phyloP scores from a whole-genome alignment of 164 flowering plant genomes.

The Taxillus chinensis region DNA sequence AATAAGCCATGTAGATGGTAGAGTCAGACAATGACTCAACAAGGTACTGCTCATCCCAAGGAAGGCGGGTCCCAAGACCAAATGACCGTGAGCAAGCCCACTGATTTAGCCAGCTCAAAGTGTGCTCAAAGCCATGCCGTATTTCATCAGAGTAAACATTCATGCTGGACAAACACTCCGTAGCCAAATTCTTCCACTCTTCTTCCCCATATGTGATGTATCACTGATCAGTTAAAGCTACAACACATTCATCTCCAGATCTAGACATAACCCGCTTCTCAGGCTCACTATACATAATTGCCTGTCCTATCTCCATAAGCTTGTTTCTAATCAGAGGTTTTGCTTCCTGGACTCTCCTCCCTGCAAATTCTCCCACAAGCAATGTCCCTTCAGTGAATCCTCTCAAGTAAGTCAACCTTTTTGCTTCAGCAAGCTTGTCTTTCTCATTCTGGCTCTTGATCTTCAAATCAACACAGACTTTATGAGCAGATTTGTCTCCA shows the following conservation, averaged over 20 bases:
- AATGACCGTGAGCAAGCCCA: slow-evolving; percentile 88
- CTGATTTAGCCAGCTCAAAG: slow-evolving; percentile 73
- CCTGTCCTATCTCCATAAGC: slow-evolving; percentile 55
- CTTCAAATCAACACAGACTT: slow-evolving; percentile 57
- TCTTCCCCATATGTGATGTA: slow-evolving; percentile 74
- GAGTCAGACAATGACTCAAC: slow-evolving; percentile 94
- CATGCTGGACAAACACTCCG: slow-evolving; percentile 66
- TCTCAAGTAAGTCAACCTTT: slow-evolving; percentile 59
- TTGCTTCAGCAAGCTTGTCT: slow-evolving; percentile 72
- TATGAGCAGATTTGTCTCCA: slow-evolving; percentile 67
- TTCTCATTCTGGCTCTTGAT: slow-evolving; percentile 78
- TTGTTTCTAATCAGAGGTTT: slow-evolving; percentile 54
- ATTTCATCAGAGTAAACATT: slow-evolving; percentile 64
- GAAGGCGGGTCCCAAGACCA: slow-evolving; percentile 75
- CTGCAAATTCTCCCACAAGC: slow-evolving; percentile 64
- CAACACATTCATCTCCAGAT: slow-evolving; percentile 93
- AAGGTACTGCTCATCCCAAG: slow-evolving; percentile 81
- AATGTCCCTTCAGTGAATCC: slow-evolving; percentile 80
- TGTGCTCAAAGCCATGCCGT: slow-evolving; percentile 74
- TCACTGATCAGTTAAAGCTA: slow-evolving; percentile 92
- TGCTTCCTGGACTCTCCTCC: slow-evolving; percentile 71
- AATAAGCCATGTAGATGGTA: slow-evolving; percentile 85
- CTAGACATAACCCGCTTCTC: slow-evolving; percentile 80
- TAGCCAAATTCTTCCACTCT: slow-evolving; percentile 64
- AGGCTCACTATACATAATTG: slow-evolving; percentile 81